Evolutionary conservation across 257 asterid genomes (phyloP).

Genomic region (Nicotiana attenuata): DNA sequence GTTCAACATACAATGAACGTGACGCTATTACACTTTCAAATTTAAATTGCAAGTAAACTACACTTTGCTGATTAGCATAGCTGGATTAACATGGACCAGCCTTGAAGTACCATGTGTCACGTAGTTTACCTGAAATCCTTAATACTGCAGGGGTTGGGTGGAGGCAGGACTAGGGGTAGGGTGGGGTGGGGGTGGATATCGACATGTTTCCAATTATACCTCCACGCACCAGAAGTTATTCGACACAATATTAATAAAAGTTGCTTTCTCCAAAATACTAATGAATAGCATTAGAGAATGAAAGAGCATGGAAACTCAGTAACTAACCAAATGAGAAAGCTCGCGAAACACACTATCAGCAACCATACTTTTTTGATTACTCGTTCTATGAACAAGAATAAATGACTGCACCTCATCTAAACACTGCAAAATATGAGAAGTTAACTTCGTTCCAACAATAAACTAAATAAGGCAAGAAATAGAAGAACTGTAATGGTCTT

Average conservation of each 20-base stretch:
- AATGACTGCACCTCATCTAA: conserved; percentile 95
- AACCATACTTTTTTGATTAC: conserved; percentile 29
- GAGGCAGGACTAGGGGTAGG: not conserved
- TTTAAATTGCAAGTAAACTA: not conserved
- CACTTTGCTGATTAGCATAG: not conserved
- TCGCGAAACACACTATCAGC: conserved; percentile 28
- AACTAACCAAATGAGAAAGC: conserved; percentile 62
- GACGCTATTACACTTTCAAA: not conserved
- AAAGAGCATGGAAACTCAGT: conserved; percentile 7
- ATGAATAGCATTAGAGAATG: not conserved
- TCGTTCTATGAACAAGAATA: conserved; percentile 65
- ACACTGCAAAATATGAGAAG: conserved; percentile 39
- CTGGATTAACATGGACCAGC: not conserved
- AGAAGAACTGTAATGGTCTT: not conserved
- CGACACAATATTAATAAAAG: not conserved
- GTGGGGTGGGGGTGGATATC: not conserved
- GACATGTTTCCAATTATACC: not conserved
- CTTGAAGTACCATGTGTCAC: not conserved
- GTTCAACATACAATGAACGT: not conserved
- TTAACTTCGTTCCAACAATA: not conserved
- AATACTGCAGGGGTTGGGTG: not conserved
- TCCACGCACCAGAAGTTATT: not conserved
- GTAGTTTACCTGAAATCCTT: not conserved
- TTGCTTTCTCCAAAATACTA: not conserved
- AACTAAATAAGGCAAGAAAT: not conserved